Base-by-base conservation (phyloP, 768 basidiomycete genomes). In the Glaciozyma antarctica region DNA sequence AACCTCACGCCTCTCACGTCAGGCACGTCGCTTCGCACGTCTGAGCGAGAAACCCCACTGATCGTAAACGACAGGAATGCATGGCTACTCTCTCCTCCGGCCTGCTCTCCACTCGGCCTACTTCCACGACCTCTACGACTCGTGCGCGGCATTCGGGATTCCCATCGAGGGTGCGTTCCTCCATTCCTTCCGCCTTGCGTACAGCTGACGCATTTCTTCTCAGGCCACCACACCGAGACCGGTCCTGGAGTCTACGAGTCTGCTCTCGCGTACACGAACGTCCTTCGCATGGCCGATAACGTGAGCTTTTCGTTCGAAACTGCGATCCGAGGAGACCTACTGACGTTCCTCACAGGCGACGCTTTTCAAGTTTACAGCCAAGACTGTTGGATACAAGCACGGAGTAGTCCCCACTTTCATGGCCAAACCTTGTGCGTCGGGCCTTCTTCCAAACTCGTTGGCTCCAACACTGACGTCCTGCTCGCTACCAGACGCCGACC, bases 401-500 rank as follows among this genome's bases (percentile, higher is more conserved):
- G 88, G 87, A 13, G 80, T 99, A 62, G 82, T 90, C 47, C 94
- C 95, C 2, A 94, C 90, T 65, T 99, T 99, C 78, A 98, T 71
- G 66, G 70, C 70, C 19, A 71, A 71, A 26, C 53, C 53, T 41
- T 61, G 22, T 43, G 19, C 52, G 26, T 30, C 30, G 28, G 6
- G 21, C 47, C 47, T 48, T 10, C 24, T 16, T 48, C 12, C 16
- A 32, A 9, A 32, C n/a, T 32, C 32, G 32, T 32, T 32, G 32
- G 32, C 32, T 32, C 5, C 32, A 32, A 32, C 9, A 9, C 32
- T 32, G 32, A 32, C 32, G 32, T 32, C 32, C 9, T 9, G 32
- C 32, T 32, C 32, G 4, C 32, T 7, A 45, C 73, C 73, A 16
- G 68, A 75, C 59, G 58, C 60, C 12, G 71, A 95, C 88, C 83